Base-by-base conservation (phyloP, 2,329 filamentous ascomycete species). In the Diatrype stigma region DNA sequence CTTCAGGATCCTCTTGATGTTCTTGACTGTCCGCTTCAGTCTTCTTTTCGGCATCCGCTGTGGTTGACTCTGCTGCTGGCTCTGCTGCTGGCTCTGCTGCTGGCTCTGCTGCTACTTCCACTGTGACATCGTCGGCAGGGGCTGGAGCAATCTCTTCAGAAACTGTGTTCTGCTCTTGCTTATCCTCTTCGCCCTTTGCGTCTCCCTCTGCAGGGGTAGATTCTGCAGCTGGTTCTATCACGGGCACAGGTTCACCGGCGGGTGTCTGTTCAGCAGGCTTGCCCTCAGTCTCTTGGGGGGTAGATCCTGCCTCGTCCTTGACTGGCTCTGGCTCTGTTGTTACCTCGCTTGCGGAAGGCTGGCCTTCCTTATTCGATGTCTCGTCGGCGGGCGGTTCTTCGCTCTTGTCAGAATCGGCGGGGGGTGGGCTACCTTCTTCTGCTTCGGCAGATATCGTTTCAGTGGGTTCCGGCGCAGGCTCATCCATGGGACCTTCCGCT, bases 271-370 rank as follows among this genome's bases (percentile, higher is more conserved):
- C 40, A 3, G 37, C 21, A 30, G 51, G 14, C 21, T 56, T 48
- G n/a, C 22, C 49, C 19, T 48, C 45, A 12, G 46, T 28, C 32
- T 45, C 45, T 35, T 12, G 6, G 12, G 44, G 26, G 5, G 52
- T 53, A 21, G 10, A 37, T 19, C 22, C 37, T n/a, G n/a, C n/a
- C n/a, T n/a, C n/a, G n/a, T n/a, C n/a, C 28, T 23, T 23, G 11
- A 50, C 51, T 42, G 51, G 57, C 56, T 38, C 48, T 17, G 55
- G 47, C 22, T 42, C 19, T 12, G 30, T 22, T 8, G 51, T 49
- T 37, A 49, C 54, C 16, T 44, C 23, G 14, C 48, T 17, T 19
- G 37, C 37, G 37, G 34, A 32, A 45, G 47, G 53, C 19, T 40
- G 37, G 17, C 19, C 14, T 19, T 19, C 40, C 4, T 44, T 17